Conservation (phyloP, 2,329 filamentous ascomycete genomes). For the Fusarium solani-melongenae region DNA sequence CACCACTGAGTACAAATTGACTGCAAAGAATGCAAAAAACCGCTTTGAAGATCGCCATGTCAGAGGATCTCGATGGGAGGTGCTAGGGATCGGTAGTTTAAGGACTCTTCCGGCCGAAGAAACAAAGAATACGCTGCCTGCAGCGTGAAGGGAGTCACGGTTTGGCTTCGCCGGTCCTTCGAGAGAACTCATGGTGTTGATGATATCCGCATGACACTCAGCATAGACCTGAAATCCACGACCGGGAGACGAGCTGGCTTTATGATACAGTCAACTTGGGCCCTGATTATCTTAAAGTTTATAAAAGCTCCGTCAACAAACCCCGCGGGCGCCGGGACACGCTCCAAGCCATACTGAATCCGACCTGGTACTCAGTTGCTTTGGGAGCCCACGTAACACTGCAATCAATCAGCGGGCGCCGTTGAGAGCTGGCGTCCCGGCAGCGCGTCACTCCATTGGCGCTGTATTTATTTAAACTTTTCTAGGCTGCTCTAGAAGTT, state of each 20-base stretch:
- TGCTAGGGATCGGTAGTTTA: conserved; percentile 30
- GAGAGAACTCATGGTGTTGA: conserved; percentile 8
- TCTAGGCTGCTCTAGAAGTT: not conserved
- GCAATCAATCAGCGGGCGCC: conserved; percentile 19
- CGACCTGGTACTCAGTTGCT: not conserved
- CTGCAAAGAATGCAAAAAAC: conserved; percentile 11
- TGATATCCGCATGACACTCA: not conserved
- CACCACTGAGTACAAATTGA: conserved; percentile 16
- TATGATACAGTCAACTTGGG: not conserved
- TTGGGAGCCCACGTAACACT: not conserved
- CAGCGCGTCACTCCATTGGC: conserved; percentile 6
- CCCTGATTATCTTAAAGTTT: not conserved
- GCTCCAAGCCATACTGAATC: not conserved
- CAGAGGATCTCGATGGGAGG: conserved; percentile 28
- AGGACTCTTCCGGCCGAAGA: conserved; percentile 30
- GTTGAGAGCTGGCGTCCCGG: not conserved
- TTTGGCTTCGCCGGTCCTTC: not conserved
- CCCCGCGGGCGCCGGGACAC: not conserved
- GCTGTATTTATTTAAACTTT: not conserved
- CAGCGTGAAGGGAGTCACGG: conserved; percentile 31
- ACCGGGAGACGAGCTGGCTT: not conserved
- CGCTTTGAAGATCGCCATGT: conserved; percentile 28
- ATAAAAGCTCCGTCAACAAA: not conserved
- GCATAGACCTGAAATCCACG: not conserved
- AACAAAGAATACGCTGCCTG: conserved; percentile 40